Evolutionary conservation across 805 yeast genomes (phyloP).

Genomic region (Myxozyma sirexii): DNA sequence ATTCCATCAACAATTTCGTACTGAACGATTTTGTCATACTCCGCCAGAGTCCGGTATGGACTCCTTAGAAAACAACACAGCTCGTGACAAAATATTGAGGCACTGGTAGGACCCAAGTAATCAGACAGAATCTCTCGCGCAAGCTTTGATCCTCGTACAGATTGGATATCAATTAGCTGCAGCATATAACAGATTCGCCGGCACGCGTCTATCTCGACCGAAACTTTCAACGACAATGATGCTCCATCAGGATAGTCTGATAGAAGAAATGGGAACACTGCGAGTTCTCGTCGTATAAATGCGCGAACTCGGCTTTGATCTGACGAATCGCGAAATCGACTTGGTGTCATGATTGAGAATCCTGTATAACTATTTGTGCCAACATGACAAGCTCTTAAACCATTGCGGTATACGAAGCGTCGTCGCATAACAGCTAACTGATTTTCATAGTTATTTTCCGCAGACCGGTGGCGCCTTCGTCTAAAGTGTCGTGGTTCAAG

Average conservation of each 20-base stretch:
- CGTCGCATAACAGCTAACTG: conserved; percentile 15
- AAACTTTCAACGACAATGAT: background rate
- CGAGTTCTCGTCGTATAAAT: conserved; percentile 28
- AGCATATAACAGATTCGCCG: conserved; percentile 14
- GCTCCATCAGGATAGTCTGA: background rate
- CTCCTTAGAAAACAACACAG: conserved; percentile 17
- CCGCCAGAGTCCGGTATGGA: conserved; percentile 23
- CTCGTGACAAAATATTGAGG: conserved; percentile 25
- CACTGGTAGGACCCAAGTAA: conserved; percentile 17
- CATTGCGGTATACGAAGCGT: conserved; percentile 21
- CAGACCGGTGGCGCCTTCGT: background rate
- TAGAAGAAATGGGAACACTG: conserved; percentile 24
- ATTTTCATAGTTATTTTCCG: background rate
- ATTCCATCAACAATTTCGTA: conserved; percentile 8
- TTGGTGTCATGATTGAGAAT: conserved; percentile 4
- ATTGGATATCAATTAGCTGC: conserved; percentile 19
- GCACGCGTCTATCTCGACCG: background rate
- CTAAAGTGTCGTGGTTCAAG: background rate
- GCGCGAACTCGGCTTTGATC: conserved; percentile 14
- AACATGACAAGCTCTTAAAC: conserved; percentile 25
- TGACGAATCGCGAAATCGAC: conserved; percentile 1
- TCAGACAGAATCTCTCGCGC: conserved; percentile 15
- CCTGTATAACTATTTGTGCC: conserved; percentile 24
- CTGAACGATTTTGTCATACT: conserved; percentile 26
- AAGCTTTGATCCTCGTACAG: conserved; percentile 10